A percentile compares a stretch with the other conserved stretches of the same genome.
These are phyloP conservation scores for Mychonastes homosphaera DNA, from an alignment of 139 green algal species.

Conservation along the genomic window DNA sequence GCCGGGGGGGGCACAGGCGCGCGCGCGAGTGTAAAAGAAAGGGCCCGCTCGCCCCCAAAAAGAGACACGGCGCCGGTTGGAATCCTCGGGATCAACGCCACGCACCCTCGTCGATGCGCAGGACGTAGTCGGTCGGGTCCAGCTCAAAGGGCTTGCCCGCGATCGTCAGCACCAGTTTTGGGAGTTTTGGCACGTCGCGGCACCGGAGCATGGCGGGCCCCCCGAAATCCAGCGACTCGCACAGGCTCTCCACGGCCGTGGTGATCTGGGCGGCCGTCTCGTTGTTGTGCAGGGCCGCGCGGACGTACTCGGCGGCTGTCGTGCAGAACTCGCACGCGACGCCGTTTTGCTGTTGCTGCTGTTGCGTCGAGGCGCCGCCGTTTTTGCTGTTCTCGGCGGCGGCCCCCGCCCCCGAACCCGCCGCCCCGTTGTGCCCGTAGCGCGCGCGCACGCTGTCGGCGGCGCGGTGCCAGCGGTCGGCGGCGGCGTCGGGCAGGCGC, in stretches of 20 bases:
- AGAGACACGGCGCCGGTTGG: too few species aligned
- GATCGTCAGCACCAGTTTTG: conserved; percentile 71
- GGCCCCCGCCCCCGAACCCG: not conserved
- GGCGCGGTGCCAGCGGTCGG: not conserved
- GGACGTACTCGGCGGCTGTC: conserved; percentile 66
- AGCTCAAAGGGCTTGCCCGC: conserved; percentile 65
- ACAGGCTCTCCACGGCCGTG: conserved; percentile 40
- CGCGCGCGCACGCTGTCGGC: not conserved
- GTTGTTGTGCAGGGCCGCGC: conserved; percentile 67
- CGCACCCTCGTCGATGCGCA: conserved; percentile 44
- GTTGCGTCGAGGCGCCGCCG: conserved; percentile 3
- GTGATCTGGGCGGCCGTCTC: conserved; percentile 41
- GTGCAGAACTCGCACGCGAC: conserved; percentile 67
- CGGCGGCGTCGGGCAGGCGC: not conserved
- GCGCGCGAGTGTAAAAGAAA: not conserved
- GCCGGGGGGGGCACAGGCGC: too few species aligned
- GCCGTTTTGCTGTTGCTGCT: conserved; percentile 9
- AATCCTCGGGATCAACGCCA: too few species aligned
- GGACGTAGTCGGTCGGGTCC: conserved; percentile 76
- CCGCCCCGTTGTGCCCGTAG: not conserved
- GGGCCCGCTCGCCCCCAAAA: not conserved
- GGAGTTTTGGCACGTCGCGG: conserved; percentile 57
- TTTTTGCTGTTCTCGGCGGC: conserved; percentile 13
- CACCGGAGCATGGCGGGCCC: conserved; percentile 77
- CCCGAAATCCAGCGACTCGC: conserved; percentile 48